Percentiles rank a stretch among this genome's conserved stretches.
Evolutionary conservation across 2,329 filamentous ascomycete species (phyloP).

Genomic region (Pseudogymnoascus sp.): DNA sequence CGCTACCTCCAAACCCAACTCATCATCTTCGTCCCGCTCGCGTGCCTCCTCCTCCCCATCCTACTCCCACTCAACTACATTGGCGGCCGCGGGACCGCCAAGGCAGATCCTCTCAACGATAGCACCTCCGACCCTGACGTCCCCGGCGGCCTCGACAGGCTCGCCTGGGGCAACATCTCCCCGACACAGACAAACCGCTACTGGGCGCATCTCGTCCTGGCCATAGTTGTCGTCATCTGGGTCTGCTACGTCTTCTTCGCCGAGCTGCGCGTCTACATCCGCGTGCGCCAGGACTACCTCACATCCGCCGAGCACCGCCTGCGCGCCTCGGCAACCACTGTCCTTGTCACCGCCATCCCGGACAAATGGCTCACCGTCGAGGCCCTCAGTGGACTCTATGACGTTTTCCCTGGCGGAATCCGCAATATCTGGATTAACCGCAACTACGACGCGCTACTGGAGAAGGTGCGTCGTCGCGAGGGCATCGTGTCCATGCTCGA

Average conservation of each 20-base stretch:
- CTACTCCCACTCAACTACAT: slow-evolving; percentile 78
- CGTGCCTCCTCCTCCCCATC: slow-evolving; percentile 71
- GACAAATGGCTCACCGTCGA: slow-evolving; percentile 82
- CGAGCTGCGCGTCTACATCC: slow-evolving; percentile 81
- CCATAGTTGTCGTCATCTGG: slow-evolving; percentile 70
- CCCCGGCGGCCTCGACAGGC: slow-evolving; percentile 60
- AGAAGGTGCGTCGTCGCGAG: slow-evolving; percentile 74
- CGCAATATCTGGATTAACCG: slow-evolving; percentile 96
- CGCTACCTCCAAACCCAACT: slow-evolving; percentile 81
- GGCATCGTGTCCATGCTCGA: slow-evolving; percentile 67
- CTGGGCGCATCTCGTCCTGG: slow-evolving; percentile 78
- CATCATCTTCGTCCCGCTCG: slow-evolving; percentile 84
- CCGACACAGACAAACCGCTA: slow-evolving; percentile 60
- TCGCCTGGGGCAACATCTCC: slow-evolving; percentile 83
- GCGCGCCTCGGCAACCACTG: slow-evolving; percentile 88
- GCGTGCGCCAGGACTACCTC: slow-evolving; percentile 87
- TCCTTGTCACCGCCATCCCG: slow-evolving; percentile 86
- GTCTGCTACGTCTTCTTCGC: slow-evolving; percentile 82
- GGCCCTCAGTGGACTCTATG: slow-evolving; percentile 75
- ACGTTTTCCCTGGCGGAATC: slow-evolving; percentile 92
- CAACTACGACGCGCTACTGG: slow-evolving; percentile 72
- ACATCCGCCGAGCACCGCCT: slow-evolving; percentile 93
- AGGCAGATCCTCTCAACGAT: slow-evolving; percentile 16
- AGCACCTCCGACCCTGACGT: slow-evolving; percentile 35
- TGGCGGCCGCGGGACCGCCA: slow-evolving; percentile 49